Evolutionary conservation across 2,329 filamentous ascomycete genomes (phyloP).

Genomic region (Ophiostoma quercus): DNA sequence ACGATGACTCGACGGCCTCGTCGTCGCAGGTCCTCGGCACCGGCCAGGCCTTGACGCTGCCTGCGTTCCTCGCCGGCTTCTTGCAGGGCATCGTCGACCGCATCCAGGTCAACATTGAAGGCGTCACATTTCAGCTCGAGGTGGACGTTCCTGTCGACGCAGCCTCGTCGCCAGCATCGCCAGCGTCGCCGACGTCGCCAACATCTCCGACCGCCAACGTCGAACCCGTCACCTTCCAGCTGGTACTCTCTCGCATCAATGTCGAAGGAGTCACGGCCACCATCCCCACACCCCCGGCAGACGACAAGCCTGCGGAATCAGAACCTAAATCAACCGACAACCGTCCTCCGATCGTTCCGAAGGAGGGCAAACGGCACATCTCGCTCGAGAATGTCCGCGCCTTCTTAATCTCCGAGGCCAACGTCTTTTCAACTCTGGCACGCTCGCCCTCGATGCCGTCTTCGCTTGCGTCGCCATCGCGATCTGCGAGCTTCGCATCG

Average conservation of each 20-base stretch:
- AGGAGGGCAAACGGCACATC: constrained; percentile 61
- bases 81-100: constrained; percentile 70
- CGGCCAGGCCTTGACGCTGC: constrained; percentile 63
- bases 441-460: constrained; percentile 56
- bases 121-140: constrained; percentile 62
- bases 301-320: constrained; percentile 22
- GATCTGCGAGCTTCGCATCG: neutral
- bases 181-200: neutral
- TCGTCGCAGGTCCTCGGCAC: constrained; percentile 49
- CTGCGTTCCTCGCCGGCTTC: constrained; percentile 64
- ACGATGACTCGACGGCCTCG: constrained; percentile 45
- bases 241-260: constrained; percentile 59
- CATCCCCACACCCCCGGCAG: neutral
- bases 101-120: constrained; percentile 59
- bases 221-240: constrained; percentile 58
- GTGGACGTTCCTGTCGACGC: constrained; percentile 50
- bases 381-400: constrained; percentile 59
- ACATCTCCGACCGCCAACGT: constrained; percentile 21
- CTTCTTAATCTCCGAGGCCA: constrained; percentile 61
- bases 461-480: constrained; percentile 47
- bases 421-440: constrained; percentile 57
- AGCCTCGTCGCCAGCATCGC: neutral
- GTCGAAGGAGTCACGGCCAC: constrained; percentile 59
- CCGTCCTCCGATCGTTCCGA: constrained; percentile 41
- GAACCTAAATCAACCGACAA: constrained; percentile 10